Evolutionary conservation across 2,329 filamentous ascomycete genomes (phyloP).

Genomic region (Aureobasidium namibiae): DNA sequence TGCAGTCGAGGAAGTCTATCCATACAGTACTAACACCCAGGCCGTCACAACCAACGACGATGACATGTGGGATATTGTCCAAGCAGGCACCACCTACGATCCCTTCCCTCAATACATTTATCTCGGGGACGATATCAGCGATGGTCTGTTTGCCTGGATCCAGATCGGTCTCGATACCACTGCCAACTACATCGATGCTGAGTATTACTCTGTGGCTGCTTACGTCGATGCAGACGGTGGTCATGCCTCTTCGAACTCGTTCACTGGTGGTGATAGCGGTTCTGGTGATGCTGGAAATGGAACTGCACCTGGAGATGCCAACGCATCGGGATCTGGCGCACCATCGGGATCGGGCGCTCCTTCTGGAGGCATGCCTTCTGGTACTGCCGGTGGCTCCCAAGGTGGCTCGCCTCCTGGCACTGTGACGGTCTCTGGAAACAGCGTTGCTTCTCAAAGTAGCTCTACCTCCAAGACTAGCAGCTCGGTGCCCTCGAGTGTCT

Average conservation of each 20-base stretch:
- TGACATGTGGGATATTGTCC: constrained; percentile 34
- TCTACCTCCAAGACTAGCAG: background rate
- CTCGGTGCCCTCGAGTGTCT: background rate
- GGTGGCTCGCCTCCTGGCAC: too few relatives aligned
- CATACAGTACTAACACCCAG: constrained; percentile 38
- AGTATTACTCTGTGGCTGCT: background rate
- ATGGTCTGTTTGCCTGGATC: constrained; percentile 49
- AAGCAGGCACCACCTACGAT: constrained; percentile 43
- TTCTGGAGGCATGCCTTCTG: background rate
- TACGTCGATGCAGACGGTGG: constrained; percentile 22
- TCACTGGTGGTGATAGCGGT: background rate
- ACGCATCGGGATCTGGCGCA: background rate
- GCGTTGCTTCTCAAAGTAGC: background rate
- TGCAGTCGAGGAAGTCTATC: constrained; percentile 39
- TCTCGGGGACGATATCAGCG: constrained; percentile 44
- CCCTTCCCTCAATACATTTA: constrained; percentile 51
- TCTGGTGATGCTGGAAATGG: background rate
- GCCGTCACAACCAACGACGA: constrained; percentile 42
- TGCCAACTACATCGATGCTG: constrained; percentile 10
- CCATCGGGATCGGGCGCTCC: background rate
- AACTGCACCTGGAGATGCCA: background rate
- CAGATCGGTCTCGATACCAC: constrained; percentile 19
- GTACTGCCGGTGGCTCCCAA: too few relatives aligned
- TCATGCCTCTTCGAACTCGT: constrained; percentile 16
- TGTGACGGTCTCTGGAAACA: background rate